Evolutionary conservation across 768 basidiomycete species (phyloP).

Genomic region (Nidularia pulvinata): DNA sequence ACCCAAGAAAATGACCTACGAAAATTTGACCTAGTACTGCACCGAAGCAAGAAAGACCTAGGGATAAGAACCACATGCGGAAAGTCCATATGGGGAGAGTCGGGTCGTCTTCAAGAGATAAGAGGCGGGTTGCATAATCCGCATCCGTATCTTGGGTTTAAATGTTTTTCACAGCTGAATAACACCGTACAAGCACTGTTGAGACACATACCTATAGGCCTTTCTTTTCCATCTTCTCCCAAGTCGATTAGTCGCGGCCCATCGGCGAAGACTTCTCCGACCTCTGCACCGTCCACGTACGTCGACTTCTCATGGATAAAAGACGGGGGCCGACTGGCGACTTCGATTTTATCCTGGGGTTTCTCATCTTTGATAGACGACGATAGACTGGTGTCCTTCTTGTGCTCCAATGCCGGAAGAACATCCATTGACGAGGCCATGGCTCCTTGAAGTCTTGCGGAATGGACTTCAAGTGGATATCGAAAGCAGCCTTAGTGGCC

Average conservation of each 20-base stretch:
- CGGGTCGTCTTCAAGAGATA: slow-evolving; percentile 38
- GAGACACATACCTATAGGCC: slow-evolving; percentile 26
- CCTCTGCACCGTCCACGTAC: slow-evolving; percentile 3
- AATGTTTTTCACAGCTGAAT: too few relatives aligned
- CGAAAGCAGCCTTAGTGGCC: too few relatives aligned
- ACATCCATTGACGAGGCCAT: too few relatives aligned
- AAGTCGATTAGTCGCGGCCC: slow-evolving; percentile 28
- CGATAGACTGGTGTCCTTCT: neutral
- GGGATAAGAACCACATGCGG: slow-evolving; percentile 41
- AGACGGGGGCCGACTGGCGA: neutral
- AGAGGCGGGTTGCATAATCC: slow-evolving; percentile 32
- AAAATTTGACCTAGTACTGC: slow-evolving; percentile 35
- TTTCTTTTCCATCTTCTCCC: slow-evolving; percentile 31
- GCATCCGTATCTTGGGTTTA: slow-evolving; percentile 18
- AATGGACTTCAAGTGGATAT: too few relatives aligned
- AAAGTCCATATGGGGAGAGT: slow-evolving; percentile 37
- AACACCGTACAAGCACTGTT: neutral
- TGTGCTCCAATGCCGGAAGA: too few relatives aligned
- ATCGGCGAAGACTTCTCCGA: slow-evolving; percentile 20
- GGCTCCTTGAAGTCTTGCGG: too few relatives aligned
- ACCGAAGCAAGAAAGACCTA: slow-evolving; percentile 44
- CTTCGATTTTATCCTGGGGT: neutral
- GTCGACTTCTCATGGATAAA: neutral
- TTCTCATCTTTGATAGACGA: neutral
- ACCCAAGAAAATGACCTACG: slow-evolving; percentile 20